Evolutionary conservation across 257 asterid species (phyloP).

Genomic region (Sherardia arvensis): DNA sequence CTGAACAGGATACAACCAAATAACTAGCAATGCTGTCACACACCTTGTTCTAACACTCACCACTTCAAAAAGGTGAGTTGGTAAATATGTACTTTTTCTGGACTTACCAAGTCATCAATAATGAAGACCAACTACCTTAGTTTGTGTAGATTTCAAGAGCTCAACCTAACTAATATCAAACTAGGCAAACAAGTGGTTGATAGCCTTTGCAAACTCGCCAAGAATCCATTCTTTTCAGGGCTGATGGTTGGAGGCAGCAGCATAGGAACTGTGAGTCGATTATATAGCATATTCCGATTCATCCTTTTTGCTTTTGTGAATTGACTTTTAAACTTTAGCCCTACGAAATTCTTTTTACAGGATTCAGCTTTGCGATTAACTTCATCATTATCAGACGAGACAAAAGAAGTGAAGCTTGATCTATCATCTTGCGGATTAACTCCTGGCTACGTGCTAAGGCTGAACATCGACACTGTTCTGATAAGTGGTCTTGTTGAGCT

Average conservation of each 20-base stretch:
- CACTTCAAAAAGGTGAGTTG: constrained; percentile 38
- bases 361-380: constrained; percentile 64
- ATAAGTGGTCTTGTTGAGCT: constrained; percentile 54
- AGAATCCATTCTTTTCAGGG: constrained; percentile 58
- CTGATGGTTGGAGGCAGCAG: constrained; percentile 68
- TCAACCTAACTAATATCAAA: constrained; percentile 67
- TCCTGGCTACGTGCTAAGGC: constrained; percentile 36
- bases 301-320: constrained; percentile 7
- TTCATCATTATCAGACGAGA: constrained; percentile 57
- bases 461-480: constrained; percentile 43
- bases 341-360: constrained; percentile 36
- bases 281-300: constrained; percentile 6
- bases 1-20: constrained; percentile 59
- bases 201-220: constrained; percentile 65
- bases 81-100: background rate
- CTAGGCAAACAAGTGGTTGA: constrained; percentile 68
- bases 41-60: constrained; percentile 61
- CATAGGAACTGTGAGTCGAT: constrained; percentile 64
- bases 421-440: constrained; percentile 62
- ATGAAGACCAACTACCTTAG: background rate
- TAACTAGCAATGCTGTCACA: constrained; percentile 54
- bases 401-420: constrained; percentile 72
- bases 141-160: constrained; percentile 66
- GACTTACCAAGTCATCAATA: background rate
- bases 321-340: constrained; percentile 5